phyloP scores from a whole-genome alignment of 352 stramenopile genomes.

The Globisporangium uncinulatum region DNA sequence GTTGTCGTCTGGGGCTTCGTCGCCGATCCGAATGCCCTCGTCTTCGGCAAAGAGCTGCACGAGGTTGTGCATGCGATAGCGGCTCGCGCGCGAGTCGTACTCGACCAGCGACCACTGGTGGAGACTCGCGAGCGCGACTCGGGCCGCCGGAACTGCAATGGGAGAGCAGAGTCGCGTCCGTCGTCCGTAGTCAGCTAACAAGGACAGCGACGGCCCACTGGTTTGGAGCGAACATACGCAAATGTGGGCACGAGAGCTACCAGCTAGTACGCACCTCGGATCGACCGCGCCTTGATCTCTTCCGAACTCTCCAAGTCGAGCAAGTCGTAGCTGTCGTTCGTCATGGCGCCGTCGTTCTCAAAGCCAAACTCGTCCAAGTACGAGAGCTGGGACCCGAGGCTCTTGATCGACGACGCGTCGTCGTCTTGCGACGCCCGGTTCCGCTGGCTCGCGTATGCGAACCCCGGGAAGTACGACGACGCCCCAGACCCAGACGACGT shows the following conservation, averaged over 20 bases:
- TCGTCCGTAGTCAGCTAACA: no score
- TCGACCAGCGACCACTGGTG: constrained; percentile 82
- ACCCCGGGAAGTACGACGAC: constrained; percentile 42
- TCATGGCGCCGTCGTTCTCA: constrained; percentile 78
- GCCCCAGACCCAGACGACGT: constrained; percentile 23
- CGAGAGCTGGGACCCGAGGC: constrained; percentile 56
- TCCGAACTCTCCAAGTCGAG: constrained; percentile 68
- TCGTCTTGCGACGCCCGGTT: constrained; percentile 28
- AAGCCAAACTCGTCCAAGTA: constrained; percentile 69
- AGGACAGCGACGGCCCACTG: no score
- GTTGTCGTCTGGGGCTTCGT: constrained; percentile 16
- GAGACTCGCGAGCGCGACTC: constrained; percentile 47
- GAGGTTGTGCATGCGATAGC: constrained; percentile 81
- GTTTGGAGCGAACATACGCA: no score
- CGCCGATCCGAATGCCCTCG: constrained; percentile 54
- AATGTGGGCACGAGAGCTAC: no score
- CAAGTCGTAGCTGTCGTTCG: constrained; percentile 69
- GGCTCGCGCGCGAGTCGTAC: constrained; percentile 57
- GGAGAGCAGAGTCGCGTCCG: no score
- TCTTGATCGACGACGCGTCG: constrained; percentile 45
- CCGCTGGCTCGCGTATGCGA: constrained; percentile 38
- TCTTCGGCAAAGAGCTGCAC: constrained; percentile 82
- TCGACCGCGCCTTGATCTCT: constrained; percentile 47
- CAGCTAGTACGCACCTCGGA: constrained; percentile 18
- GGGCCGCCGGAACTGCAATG: constrained; percentile 33